Base-by-base conservation (phyloP, 75 land plant species). In the Gnetum montanum region DNA sequence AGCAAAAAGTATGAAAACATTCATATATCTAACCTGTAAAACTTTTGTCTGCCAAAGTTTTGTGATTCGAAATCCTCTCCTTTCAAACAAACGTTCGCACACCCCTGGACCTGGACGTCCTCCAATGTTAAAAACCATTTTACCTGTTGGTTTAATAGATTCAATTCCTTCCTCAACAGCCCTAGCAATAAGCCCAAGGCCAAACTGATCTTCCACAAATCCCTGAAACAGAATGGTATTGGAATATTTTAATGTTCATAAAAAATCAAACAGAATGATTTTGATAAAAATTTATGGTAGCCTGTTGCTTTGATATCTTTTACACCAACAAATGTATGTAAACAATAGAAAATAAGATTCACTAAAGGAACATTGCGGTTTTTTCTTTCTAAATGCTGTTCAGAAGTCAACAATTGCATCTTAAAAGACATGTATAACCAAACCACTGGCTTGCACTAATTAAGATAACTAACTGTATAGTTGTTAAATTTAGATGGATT, bases 61-160 rank as follows among this genome's bases (percentile, higher is more conserved):
- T 47, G 62, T 76, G 45, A 89, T 77, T 16, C 51, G 70, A 59
- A 94, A 78, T 37, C 98, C 98, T 55, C 98, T 74, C 43, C 98
- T 84, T 47, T 77, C 77, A 76, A 94, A 94, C 37, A 94, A 53
- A 34, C 98, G 86, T 47, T 72, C 77, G 61, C 90, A 85, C 37
- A 94, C 98, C 63, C 71, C 87, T 72, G 88, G 98, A 44, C 98
- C 98, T 59, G 98, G 98, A 31, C 98, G 82, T 16, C 98, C 98
- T 34, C 98, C 98, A 63, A 94, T 94, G 70, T 94, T 94, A 45
- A 94, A 94, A 27, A 94, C 73, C 96, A 94, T 89, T 37, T 70
- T 67, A 8, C 98, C 98, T 43, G 61, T 51, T 25, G 96, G 98
- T 62, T 73, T 84, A 57, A 93, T 76, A 26, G 89, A 85, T 36